Base-by-base conservation (phyloP, 139 green algal genomes). In the Volvox africanus region DNA sequence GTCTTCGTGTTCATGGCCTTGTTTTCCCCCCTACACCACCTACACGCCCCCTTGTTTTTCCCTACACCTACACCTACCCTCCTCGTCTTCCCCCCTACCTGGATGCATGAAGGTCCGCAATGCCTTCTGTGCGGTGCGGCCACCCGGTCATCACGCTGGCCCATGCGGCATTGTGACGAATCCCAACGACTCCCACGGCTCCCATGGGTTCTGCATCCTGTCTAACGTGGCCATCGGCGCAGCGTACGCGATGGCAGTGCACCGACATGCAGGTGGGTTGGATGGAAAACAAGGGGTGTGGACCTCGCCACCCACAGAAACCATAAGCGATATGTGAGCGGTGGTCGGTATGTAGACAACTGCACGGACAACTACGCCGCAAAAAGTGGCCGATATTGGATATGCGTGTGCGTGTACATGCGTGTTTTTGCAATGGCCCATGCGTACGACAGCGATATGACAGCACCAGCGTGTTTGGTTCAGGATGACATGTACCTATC, bases 181-280 rank as follows among this genome's bases (percentile, higher is more conserved):
- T 44, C 80, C 83, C 24, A 94, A 92, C 78, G 92, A 95, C 81
- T 69, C 87, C 0, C 65, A 78, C 62, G 93, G 94, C 86, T 97
- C 92, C 88, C 97, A 98, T 91, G 98, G 98, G 83, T 99, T 99
- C 94, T 99, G 98, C 96, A 94, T 99, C 81, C 93, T 99, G 32
- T 99, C 97, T 95, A 99, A 99, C 89, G 91, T 99, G 26, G 98
- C 98, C 62, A 96, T 99, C 32, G 98, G 92, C 24, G 97, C 97
- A 19, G 96, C 97, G 1, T 99, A 99, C 92, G 97, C 97, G 17
- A 93, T 98, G 92, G 95, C 93, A 79, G 93, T 97, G 24, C 94
- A 99, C 93, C 90, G 96, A 1, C 88, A 96, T 33, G 78, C 78
- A 18, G 78, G 78, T 37, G 36, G 21, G 22, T 37, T 37, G 36